Evolutionary conservation across 2,329 filamentous ascomycete genomes (phyloP), one percentile per base, ranked within the genome.

Genomic region (Aspergillus luchuensis): DNA sequence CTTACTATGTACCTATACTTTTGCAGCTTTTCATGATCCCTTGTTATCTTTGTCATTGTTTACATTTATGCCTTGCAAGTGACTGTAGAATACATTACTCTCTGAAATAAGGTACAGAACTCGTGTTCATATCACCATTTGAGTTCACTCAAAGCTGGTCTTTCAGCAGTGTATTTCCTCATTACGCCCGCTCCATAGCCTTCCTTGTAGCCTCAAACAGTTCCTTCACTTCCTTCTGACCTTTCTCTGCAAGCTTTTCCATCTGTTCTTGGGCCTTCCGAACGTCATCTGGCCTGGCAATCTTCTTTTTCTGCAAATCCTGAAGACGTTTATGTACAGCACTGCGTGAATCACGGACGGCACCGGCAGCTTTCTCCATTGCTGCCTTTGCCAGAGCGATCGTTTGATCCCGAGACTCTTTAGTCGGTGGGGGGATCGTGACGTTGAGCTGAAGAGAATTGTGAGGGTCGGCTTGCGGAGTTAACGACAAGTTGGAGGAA

Each of bases 191-290:
- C 62, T 79, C 75, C 59, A 79, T 65, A 1, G 67, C 69, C 69
- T 74, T 79, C 65, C 67, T 78, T 25, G 75, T 77, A 8, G 65
- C 69, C 48, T 81, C 79, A 63, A 79, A 80, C 7, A 80, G 63
- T 62, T 78, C 77, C 67, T 79, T 81, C 50, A 78, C 74, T 57
- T 80, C 79, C 63, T 77, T 80, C 59, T 79, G 78, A 13, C 78
- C 80, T 67, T 78, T 80, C 50, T 79, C 77, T 19, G 76, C 74
- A 48, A 78, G 61, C 63, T 79, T 81, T 66, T 82, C 80, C 80
- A 82, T 81, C 63, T 77, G 72, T 61, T 79, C 77, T 59, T 79
- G 74, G 23, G 79, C 78, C 66, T 78, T 82, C 52, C 75, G 73
- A 58, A 80, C 65, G 66, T 81, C 78, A 67, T 82, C 80, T 30